Conservation (phyloP, 2,329 filamentous ascomycete genomes). For the Ophiobolus disseminans region DNA sequence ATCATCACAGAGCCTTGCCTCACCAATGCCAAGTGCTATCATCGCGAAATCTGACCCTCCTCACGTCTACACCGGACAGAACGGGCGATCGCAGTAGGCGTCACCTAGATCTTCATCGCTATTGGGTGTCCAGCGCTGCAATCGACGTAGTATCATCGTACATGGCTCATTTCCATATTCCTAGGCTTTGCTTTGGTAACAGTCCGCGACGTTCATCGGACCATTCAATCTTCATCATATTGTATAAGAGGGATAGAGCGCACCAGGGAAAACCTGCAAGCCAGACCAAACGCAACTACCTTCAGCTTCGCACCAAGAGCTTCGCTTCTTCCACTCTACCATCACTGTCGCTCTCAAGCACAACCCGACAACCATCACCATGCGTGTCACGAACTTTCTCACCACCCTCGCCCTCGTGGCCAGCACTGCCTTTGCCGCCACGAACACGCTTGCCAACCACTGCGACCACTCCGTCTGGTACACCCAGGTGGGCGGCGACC, state of each 20-base stretch:
- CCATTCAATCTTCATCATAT: background rate
- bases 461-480: conserved; percentile 32
- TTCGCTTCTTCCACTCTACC: background rate
- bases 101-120: conserved; percentile 6
- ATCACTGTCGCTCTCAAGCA: background rate
- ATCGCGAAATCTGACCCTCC: background rate
- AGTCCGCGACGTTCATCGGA: background rate
- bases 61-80: conserved; percentile 1
- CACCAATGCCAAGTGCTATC: conserved; percentile 4
- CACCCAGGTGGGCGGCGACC: conserved; percentile 20
- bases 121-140: conserved; percentile 13
- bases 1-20: conserved; percentile 17
- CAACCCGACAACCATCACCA: conserved; percentile 5
- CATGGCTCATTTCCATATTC: conserved; percentile 14
- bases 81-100: conserved; percentile 9
- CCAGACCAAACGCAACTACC: no score
- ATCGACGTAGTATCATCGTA: conserved; percentile 19
- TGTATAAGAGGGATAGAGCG: conserved; percentile 15
- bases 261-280: background rate
- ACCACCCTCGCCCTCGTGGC: conserved; percentile 18
- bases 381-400: conserved; percentile 27
- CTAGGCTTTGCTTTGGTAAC: conserved; percentile 3
- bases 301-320: background rate
- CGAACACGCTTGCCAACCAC: conserved; percentile 32
- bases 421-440: conserved; percentile 19